Evolutionary conservation across 805 yeast species (phyloP), one percentile per base, ranked within the genome.

Genomic region (Nakazawaea ambrosiae): DNA sequence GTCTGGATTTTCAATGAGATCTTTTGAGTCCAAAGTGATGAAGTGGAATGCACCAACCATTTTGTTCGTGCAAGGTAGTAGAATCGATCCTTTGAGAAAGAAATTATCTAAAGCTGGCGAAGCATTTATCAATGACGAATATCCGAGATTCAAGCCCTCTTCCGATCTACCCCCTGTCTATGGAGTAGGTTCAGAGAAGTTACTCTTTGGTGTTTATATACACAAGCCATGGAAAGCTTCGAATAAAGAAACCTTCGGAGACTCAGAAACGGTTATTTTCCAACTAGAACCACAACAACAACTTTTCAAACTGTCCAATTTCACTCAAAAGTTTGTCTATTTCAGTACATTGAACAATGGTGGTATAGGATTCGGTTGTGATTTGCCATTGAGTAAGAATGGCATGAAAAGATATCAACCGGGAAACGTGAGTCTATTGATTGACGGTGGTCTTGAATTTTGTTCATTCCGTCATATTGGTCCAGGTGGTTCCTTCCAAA

Each of bases 21-120:
- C 96, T 0, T 70, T 90, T 41, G 96, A 89, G 57, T 72, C 81
- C 39, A 85, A 80, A 45, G 82, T 81, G 0, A 76, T 86, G 63
- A 86, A 88, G 49, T 90, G 97, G 96, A 78, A 75, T 47, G 92
- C 95, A 0, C 95, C 96, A 0, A 75, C 95, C 0, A 54, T 90
- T 1, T 46, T 89, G 7, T 42, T 89, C 0, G 63, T 90, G 0
- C 70, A 75, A 3, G 97, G 97, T 0, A 70, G 66, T 46, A 53
- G 75, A 33, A 53, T 79, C 18, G 53, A 57, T 30, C 36, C 50
- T 26, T 58, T 58, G 39, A 59, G 67, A 0, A 50, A 61, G 16
- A 71, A 65, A 20, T 23, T 39, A n/a, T 34, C 42, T 38, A 68
- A 61, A 36, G 55, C 83, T 23, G 78, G 73, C 47, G 63, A 60